Evolutionary conservation across 2,329 filamentous ascomycete species (phyloP).

Genomic region (Fusarium bulbicola): DNA sequence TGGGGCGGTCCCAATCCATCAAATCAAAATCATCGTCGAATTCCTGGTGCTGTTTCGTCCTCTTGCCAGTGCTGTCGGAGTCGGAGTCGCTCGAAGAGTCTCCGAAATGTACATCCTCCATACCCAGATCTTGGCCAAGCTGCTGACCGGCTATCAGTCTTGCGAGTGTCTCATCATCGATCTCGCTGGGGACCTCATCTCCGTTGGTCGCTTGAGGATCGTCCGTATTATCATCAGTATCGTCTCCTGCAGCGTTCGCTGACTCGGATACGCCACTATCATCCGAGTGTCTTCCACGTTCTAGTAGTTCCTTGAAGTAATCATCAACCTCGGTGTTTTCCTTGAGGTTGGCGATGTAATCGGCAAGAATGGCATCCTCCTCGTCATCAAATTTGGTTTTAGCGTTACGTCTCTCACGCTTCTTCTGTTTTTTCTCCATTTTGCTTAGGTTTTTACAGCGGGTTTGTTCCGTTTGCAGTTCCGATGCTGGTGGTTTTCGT

Average conservation of each 20-base stretch:
- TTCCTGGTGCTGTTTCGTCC: constrained; percentile 48
- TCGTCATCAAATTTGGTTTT: constrained; percentile 40
- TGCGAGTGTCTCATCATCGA: constrained; percentile 42
- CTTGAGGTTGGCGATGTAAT: constrained; percentile 76
- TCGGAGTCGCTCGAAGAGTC: constrained; percentile 30
- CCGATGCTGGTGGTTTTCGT: neutral
- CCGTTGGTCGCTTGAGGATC: constrained; percentile 4
- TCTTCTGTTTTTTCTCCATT: constrained; percentile 30
- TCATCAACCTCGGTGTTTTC: constrained; percentile 63
- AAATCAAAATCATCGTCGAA: constrained; percentile 77
- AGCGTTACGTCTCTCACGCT: constrained; percentile 31
- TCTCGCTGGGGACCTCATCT: constrained; percentile 29
- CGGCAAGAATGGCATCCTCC: constrained; percentile 68
- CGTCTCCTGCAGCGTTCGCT: constrained; percentile 52
- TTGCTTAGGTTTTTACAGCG: neutral
- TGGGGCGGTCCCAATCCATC: constrained; percentile 82
- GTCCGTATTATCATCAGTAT: constrained; percentile 16
- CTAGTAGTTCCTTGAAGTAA: constrained; percentile 21
- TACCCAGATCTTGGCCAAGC: constrained; percentile 29
- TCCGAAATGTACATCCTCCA: constrained; percentile 27
- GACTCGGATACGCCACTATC: constrained; percentile 49
- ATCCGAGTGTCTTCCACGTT: constrained; percentile 16
- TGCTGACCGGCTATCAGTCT: constrained; percentile 39
- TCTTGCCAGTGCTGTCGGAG: constrained; percentile 35
- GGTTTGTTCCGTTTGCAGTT: neutral